Base-by-base conservation (phyloP, 192 early-diverging fungal species). In the Podila epigama region DNA sequence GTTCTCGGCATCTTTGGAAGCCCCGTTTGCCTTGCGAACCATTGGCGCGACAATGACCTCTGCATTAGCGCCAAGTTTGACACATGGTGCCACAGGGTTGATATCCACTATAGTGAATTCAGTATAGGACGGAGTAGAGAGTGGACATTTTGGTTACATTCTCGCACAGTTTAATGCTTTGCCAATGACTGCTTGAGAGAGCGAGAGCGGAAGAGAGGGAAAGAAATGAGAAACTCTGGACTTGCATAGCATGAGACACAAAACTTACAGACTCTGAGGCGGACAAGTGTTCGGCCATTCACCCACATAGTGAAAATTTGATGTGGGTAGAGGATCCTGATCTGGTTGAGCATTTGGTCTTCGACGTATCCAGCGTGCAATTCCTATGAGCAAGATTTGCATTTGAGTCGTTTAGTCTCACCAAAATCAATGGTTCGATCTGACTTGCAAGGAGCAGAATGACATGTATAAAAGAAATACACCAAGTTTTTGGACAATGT, bases 251-350 rank as follows among this genome's bases (percentile, higher is more conserved):
- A 5, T 59, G 18, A 34, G 50, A 22, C 0, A 22, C 1, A 22
- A 8, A 6, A 72, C 84, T 77, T 83, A 91, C 88, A 78, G 31
- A 88, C 86, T 27, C 70, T 70, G 54, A 94, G 71, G 11, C 86
- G 82, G 31, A 92, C 88, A 0, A 87, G 64, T 3, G 92, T 91
- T 36, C 84, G 88, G 11, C 85, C 72, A 66, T 91, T 85, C 39
- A 93, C 85, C 91, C 92, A 93, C 60, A 94, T 87, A 7, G 89
- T 85, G 8, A 93, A 69, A n/a, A 90, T 80, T 68, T 93, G 88
- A 41, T 85, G 82, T 3, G 80, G 73, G 25, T 88, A 89, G 8
- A 94, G 79, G 28, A 91, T 89, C 4, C 90, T 82, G 41, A 88
- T 82, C 75, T 94, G 93, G 52, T 79, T 83, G 39, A 93, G 57